A percentile compares a stretch with the other conserved stretches of the same genome.
Conservation (phyloP, 768 basidiomycete genomes). For the Rhizopogon rudus region DNA sequence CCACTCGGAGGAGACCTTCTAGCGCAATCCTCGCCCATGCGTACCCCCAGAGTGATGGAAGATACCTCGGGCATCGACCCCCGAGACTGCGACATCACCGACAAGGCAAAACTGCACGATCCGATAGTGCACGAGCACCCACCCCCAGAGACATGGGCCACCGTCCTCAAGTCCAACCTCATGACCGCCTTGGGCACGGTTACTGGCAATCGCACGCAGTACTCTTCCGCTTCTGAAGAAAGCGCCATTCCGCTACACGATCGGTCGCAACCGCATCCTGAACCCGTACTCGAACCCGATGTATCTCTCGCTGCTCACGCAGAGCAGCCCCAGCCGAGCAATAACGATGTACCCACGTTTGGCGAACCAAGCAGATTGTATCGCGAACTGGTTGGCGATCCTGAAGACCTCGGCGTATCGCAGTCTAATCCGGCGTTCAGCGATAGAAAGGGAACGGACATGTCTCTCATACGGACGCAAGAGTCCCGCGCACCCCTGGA, state of each 20-base stretch:
- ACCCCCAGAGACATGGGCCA: conserved; percentile 33
- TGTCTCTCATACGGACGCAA: conserved; percentile 1
- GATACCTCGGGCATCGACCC: conserved; percentile 8
- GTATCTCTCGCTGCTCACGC: not conserved
- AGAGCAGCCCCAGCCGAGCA: not conserved
- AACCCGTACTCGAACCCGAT: conserved; percentile 3
- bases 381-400: conserved; percentile 16
- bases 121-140: not conserved
- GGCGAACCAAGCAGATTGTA: conserved; percentile 27
- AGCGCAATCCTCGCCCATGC: conserved; percentile 17
- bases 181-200: conserved; percentile 47
- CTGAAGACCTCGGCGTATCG: conserved; percentile 5
- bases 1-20: conserved; percentile 24
- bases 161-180: conserved; percentile 38
- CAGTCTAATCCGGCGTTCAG: not conserved
- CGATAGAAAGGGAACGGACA: conserved; percentile 9
- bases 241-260: not conserved
- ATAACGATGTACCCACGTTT: conserved; percentile 21
- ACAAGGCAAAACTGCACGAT: not conserved
- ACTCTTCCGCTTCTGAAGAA: not conserved
- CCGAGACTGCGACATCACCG: conserved; percentile 6
- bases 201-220: conserved; percentile 33
- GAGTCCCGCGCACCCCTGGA: conserved; percentile 12
- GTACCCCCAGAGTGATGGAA: conserved; percentile 4
- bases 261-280: not conserved